Percentiles rank a stretch among this genome's conserved stretches.
phyloP scores from a whole-genome alignment of 2,329 filamentous ascomycete species.

The Trichoderma harzianum region DNA sequence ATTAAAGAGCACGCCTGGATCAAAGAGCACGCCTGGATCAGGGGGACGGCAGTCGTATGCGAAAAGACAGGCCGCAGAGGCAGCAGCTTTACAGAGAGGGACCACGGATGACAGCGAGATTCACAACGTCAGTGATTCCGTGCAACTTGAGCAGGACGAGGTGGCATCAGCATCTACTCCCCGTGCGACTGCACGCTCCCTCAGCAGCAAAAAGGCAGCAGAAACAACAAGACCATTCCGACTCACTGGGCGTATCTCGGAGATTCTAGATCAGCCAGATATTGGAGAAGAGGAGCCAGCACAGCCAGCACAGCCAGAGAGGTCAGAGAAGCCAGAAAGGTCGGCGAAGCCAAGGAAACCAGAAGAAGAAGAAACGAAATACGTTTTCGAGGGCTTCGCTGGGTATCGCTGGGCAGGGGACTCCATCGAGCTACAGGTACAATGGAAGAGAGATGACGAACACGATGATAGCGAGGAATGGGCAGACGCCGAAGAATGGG shows the following conservation, averaged over 20 bases:
- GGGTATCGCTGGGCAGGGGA: conserved; percentile 31
- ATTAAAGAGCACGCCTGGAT: not conserved
- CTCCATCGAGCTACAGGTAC: conserved; percentile 30
- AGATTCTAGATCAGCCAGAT: not conserved
- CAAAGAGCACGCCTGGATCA: not conserved
- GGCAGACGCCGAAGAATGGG: conserved; percentile 16
- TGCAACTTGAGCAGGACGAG: conserved; percentile 3
- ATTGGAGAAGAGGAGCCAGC: not conserved
- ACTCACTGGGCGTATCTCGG: not conserved
- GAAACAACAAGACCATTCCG: not conserved
- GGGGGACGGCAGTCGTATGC: not conserved
- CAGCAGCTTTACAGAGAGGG: not conserved
- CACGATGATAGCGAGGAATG: not conserved
- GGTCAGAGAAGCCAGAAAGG: not conserved
- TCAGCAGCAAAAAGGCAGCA: not conserved
- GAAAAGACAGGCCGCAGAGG: not conserved
- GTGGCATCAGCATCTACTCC: not conserved
- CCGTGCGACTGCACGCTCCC: not conserved
- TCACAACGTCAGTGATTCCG: not conserved
- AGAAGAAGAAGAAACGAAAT: conserved; percentile 17
- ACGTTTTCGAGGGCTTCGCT: conserved; percentile 25
- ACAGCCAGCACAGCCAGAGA: not conserved
- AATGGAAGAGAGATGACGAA: conserved; percentile 23
- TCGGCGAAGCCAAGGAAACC: not conserved
- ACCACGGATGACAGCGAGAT: not conserved